phyloP scores from a whole-genome alignment of 1,284 basidiomycete species.

The Cerioporus squamosus region DNA sequence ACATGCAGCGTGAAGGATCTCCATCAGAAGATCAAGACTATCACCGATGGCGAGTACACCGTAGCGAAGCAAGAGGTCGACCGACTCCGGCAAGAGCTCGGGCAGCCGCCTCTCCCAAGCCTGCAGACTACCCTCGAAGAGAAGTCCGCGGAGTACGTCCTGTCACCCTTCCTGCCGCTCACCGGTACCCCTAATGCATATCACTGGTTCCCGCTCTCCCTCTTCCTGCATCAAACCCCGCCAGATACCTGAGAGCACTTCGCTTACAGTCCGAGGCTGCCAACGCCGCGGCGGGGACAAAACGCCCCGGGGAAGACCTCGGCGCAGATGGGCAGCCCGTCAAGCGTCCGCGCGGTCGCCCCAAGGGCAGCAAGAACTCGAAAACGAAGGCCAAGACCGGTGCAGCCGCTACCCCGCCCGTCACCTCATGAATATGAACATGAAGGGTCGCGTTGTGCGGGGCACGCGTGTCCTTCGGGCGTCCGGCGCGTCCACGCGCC shows the following conservation, averaged over 20 bases:
- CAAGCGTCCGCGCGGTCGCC: conserved; percentile 48
- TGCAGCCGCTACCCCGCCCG: conserved; percentile 8
- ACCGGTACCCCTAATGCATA: neutral
- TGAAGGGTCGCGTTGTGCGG: no score
- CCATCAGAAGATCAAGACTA: conserved; percentile 61
- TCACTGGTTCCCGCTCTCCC: neutral
- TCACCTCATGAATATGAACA: neutral
- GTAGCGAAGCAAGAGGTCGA: conserved; percentile 76
- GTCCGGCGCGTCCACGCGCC: neutral
- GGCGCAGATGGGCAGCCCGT: conserved; percentile 34
- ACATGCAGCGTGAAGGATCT: conserved; percentile 62
- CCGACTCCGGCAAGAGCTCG: conserved; percentile 70
- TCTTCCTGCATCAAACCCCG: neutral
- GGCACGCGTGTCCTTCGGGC: no score
- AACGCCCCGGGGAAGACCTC: conserved; percentile 36
- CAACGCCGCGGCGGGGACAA: conserved; percentile 24
- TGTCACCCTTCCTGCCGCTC: neutral
- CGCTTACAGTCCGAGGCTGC: conserved; percentile 35
- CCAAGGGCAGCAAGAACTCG: conserved; percentile 51
- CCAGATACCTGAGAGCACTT: conserved; percentile 44
- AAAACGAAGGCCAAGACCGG: conserved; percentile 25
- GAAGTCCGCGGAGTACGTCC: conserved; percentile 63
- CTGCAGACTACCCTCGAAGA: conserved; percentile 75
- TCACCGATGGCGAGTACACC: conserved; percentile 77
- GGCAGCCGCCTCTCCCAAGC: conserved; percentile 70